Evolutionary conservation across 2,329 filamentous ascomycete genomes (phyloP).

Genomic region (Bipolaris bicolor): DNA sequence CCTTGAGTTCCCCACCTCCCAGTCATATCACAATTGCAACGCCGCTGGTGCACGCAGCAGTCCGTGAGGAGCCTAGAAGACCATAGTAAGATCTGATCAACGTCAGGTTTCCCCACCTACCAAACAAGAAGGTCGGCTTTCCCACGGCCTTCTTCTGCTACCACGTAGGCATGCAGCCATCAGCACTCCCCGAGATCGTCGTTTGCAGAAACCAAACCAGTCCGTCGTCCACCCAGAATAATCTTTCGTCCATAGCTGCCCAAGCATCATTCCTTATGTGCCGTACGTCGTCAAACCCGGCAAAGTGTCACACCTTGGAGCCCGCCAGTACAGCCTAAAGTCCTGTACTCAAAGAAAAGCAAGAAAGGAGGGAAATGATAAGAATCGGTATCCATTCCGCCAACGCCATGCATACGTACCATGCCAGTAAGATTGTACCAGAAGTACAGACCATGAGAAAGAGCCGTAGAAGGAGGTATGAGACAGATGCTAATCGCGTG

Average conservation of each 20-base stretch:
- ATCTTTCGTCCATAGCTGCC: neutral
- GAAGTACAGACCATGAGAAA: slow-evolving; percentile 1
- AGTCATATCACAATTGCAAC: slow-evolving; percentile 10
- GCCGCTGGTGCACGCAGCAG: slow-evolving; percentile 3
- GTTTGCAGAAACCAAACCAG: slow-evolving; percentile 1
- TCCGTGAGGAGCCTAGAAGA: slow-evolving; percentile 19
- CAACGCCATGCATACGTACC: slow-evolving; percentile 17
- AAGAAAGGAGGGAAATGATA: slow-evolving; percentile 2
- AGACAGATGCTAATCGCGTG: neutral
- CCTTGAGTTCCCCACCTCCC: slow-evolving; percentile 20
- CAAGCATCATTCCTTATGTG: neutral
- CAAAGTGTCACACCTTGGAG: neutral
- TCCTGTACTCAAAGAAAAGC: slow-evolving; percentile 7
- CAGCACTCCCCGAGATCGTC: slow-evolving; percentile 1
- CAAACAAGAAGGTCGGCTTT: slow-evolving; percentile 14
- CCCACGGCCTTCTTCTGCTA: slow-evolving; percentile 3
- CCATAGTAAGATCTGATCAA: slow-evolving; percentile 28
- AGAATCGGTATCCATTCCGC: slow-evolving; percentile 13
- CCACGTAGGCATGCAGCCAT: neutral
- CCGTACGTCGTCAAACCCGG: slow-evolving; percentile 2
- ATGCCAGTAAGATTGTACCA: slow-evolving; percentile 7
- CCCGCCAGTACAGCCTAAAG: neutral
- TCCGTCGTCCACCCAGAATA: neutral
- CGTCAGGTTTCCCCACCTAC: slow-evolving; percentile 23
- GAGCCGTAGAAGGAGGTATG: slow-evolving; percentile 1